phyloP scores from a whole-genome alignment of 2,329 filamentous ascomycete genomes.

The Ramichloridium luteum region DNA sequence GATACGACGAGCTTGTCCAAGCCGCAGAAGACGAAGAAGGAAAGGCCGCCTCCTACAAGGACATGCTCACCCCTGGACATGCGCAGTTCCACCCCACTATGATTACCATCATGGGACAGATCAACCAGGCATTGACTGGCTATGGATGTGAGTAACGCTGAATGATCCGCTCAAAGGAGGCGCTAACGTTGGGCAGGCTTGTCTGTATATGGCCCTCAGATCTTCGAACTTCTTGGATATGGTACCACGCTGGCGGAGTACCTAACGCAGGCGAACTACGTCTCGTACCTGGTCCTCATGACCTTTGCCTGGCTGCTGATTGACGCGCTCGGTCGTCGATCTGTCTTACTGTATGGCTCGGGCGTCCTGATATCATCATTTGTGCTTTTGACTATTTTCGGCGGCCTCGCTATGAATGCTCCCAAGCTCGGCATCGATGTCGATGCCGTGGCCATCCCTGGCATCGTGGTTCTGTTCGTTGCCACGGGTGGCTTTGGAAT shows the following conservation, averaged over 20 bases:
- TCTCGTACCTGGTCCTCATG: conserved; percentile 50
- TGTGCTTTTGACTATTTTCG: conserved; percentile 40
- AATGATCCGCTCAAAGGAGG: background rate
- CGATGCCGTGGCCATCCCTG: conserved; percentile 37
- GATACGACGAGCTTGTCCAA: conserved; percentile 39
- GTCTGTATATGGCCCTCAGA: conserved; percentile 51
- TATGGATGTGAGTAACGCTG: conserved; percentile 17
- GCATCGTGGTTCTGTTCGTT: conserved; percentile 41
- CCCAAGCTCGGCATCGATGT: conserved; percentile 28
- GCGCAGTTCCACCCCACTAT: conserved; percentile 49
- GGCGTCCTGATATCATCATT: conserved; percentile 38
- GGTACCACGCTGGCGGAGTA: conserved; percentile 39
- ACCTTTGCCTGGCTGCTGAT: conserved; percentile 49
- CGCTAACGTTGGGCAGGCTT: conserved; percentile 34
- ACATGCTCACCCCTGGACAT: conserved; percentile 45
- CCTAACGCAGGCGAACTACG: conserved; percentile 48
- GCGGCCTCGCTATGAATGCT: conserved; percentile 34
- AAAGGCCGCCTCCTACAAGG: conserved; percentile 38
- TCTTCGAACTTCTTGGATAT: conserved; percentile 50
- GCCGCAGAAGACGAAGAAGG: conserved; percentile 37
- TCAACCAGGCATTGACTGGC: conserved; percentile 48
- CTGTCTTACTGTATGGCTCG: conserved; percentile 43
- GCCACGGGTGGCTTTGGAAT: conserved; percentile 50
- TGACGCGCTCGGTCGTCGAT: conserved; percentile 42
- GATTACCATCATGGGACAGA: conserved; percentile 50